Evolutionary conservation across 805 yeast genomes (phyloP), one percentile per base, ranked within the genome.

Genomic region (Kodamaea hsintzibuensis): DNA sequence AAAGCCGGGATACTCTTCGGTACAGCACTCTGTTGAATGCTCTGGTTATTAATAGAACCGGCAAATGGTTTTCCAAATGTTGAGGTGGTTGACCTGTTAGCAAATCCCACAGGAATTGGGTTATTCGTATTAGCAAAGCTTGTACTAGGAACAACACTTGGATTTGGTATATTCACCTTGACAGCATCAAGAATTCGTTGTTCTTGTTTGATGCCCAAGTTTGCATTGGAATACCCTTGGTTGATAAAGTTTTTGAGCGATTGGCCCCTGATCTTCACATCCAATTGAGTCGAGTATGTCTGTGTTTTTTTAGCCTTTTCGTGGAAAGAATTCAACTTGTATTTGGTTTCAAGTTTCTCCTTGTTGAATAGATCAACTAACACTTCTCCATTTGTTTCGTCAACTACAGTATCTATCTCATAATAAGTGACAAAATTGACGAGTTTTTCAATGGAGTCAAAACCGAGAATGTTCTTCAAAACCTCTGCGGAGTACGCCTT

Each of bases 401-500:
- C 63, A 44, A 61, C 51, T 7, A 72, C 45, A 9, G 67, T 62
- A 52, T 79, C 82, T 25, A 91, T 72, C 1, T 83, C 85, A 65
- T 87, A 91, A 61, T 88, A 80, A 1, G 77, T 67, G 47, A 89
- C 85, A 61, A 90, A 89, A 33, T 70, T 74, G 2, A 71, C 52
- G 12, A 89, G 62, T 50, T 85, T 83, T 0, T 77, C 79, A 0
- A 69, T 61, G n/a, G 79, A 68, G 61, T 89, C 91, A 66, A 89
- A 93, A 0, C 91, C 88, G 17, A 95, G 74, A 57, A 83, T 66
- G 0, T 70, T 66, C 16, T 70, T 66, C 13, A 92, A 67, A 8
- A 79, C 66, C 1, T 63, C 61, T 0, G 82, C 76, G 3, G 84
- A 76, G 56, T 86, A 82, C 1, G 91, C 86, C 60, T 83, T 87